A percentile compares a stretch with the other conserved stretches of the same genome.
These are phyloP conservation scores for Colletotrichum simmondsii DNA, from an alignment of 2,329 filamentous ascomycete species.

Conservation along the genomic window DNA sequence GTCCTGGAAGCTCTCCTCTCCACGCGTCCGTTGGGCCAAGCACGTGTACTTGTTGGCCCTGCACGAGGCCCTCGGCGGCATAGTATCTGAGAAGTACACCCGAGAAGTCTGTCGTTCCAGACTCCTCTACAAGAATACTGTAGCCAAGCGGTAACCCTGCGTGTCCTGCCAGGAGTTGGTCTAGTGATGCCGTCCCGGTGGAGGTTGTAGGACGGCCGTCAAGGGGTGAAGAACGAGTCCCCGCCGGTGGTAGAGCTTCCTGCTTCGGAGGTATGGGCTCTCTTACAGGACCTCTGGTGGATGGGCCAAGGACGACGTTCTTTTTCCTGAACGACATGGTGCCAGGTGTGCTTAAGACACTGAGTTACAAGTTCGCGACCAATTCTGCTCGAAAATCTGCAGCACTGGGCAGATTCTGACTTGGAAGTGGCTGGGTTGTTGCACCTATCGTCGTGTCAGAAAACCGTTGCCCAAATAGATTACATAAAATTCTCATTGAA, in stretches of 20 bases:
- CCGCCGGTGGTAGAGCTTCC: conserved; percentile 53
- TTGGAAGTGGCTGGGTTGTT: too few species aligned
- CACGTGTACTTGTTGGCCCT: conserved; percentile 89
- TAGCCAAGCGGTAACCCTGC: conserved; percentile 85
- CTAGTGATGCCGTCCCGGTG: conserved; percentile 87
- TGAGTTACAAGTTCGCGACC: neutral
- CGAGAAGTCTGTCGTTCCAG: conserved; percentile 93
- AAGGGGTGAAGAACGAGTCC: conserved; percentile 84
- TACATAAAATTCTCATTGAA: neutral
- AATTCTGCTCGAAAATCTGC: neutral
- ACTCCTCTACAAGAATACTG: conserved; percentile 84
- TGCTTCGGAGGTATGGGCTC: conserved; percentile 37
- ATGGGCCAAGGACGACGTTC: conserved; percentile 60
- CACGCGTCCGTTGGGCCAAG: conserved; percentile 83
- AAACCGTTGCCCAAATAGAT: neutral
- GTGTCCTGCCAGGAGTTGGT: conserved; percentile 87
- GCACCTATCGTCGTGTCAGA: neutral
- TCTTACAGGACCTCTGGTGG: conserved; percentile 36
- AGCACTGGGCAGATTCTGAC: neutral
- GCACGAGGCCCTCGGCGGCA: conserved; percentile 90
- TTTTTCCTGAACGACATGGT: conserved; percentile 69
- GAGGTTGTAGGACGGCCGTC: conserved; percentile 91
- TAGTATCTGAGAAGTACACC: conserved; percentile 88
- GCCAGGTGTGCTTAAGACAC: neutral
- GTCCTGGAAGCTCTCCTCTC: conserved; percentile 84